phyloP scores from a whole-genome alignment of 176 grass and related monocot species.

The Calamus simplicifolius region DNA sequence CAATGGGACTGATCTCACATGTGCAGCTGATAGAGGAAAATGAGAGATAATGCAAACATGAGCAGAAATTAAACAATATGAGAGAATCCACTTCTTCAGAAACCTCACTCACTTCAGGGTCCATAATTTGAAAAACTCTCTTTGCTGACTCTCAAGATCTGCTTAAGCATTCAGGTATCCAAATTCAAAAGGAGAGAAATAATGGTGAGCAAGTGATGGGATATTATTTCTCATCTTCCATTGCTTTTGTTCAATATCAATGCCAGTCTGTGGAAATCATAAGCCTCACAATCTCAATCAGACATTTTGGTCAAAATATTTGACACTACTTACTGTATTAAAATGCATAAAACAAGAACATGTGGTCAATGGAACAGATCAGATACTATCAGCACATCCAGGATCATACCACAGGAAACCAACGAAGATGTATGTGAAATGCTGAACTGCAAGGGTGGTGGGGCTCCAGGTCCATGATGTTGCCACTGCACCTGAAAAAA shows the following conservation, averaged over 20 bases:
- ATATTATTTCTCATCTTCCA: conserved; percentile 61
- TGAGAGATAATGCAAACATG: neutral
- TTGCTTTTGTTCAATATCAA: conserved; percentile 85
- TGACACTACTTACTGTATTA: no score
- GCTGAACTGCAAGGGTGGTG: conserved; percentile 72
- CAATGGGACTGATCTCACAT: no score
- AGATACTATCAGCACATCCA: conserved; percentile 47
- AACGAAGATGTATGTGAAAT: conserved; percentile 89
- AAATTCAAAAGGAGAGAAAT: conserved; percentile 85
- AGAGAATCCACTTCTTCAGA: neutral
- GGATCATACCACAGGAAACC: conserved; percentile 72
- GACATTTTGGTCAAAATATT: no score
- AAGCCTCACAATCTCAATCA: no score
- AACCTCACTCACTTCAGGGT: conserved; percentile 72
- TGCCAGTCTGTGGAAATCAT: conserved; percentile 52
- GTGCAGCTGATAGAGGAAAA: no score
- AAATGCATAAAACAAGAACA: no score
- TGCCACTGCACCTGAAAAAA: conserved; percentile 40
- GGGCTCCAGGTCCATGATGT: conserved; percentile 23
- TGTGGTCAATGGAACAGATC: conserved; percentile 3
- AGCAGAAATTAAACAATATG: neutral
- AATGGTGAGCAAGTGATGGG: conserved; percentile 60
- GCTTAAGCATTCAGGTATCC: conserved; percentile 47
- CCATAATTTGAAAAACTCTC: conserved; percentile 90
- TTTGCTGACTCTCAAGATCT: conserved; percentile 51